These are phyloP conservation scores for Carex sylvatica DNA, from an alignment of 202 grass and related monocot genomes.

Conservation along the genomic window DNA sequence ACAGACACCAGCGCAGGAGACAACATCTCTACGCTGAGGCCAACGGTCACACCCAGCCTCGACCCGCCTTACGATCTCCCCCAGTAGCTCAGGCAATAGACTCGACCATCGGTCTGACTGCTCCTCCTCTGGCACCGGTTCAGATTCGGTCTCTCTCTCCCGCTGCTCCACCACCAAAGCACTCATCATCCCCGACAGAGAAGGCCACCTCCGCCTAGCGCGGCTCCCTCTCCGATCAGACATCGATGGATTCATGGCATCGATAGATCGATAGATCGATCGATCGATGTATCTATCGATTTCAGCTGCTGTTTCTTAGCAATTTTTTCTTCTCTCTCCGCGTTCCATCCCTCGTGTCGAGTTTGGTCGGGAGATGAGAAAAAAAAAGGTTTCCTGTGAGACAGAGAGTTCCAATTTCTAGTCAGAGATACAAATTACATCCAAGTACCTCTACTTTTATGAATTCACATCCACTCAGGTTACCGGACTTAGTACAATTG, in stretches of 20 bases:
- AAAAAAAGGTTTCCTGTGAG: not conserved
- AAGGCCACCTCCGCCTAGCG: conserved; percentile 14
- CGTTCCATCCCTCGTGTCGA: conserved; percentile 16
- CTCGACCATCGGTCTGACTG: conserved; percentile 57
- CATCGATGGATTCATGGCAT: conserved; percentile 11
- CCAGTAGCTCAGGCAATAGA: conserved; percentile 71
- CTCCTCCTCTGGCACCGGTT: conserved; percentile 32
- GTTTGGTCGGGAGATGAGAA: not conserved
- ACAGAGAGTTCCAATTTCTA: not conserved
- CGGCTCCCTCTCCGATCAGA: conserved; percentile 5
- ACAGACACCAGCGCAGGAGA: conserved; percentile 78
- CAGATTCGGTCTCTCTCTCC: conserved; percentile 9
- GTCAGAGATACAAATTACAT: not conserved
- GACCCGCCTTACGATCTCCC: conserved; percentile 61
- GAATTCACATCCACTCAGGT: too few species aligned
- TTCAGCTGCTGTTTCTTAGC: not conserved
- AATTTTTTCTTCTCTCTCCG: conserved; percentile 13
- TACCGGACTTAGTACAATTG: too few species aligned
- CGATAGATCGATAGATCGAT: not conserved
- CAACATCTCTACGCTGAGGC: conserved; percentile 70
- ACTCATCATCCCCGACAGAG: conserved; percentile 20
- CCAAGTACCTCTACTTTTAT: not conserved
- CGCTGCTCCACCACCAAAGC: not conserved
- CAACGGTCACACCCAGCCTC: conserved; percentile 69
- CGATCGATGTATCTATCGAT: not conserved